Conservation (phyloP, 345 rosid species). For the Eucalyptus dawsonii region DNA sequence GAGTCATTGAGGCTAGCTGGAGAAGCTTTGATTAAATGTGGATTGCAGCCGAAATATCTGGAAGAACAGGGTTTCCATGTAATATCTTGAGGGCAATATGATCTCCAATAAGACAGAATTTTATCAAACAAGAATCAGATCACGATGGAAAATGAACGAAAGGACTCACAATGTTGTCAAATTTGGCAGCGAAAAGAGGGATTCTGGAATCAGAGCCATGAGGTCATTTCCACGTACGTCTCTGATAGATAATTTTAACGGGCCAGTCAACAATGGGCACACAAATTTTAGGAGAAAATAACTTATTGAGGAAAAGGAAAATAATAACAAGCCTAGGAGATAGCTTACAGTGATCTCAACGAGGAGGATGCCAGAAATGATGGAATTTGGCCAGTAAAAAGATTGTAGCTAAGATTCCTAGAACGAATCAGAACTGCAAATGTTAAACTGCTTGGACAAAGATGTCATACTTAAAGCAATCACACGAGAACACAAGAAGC, state of each 20-base stretch:
- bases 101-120: neutral
- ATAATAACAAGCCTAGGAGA: neutral
- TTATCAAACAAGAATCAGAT: neutral
- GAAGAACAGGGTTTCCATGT: neutral
- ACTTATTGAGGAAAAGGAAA: neutral
- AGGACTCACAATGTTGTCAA: conserved; percentile 28
- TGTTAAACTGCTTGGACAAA: neutral
- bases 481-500: neutral
- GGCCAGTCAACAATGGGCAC: neutral
- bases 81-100: neutral
- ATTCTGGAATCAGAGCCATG: conserved; percentile 14
- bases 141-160: neutral
- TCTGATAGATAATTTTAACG: conserved; percentile 17
- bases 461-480: neutral
- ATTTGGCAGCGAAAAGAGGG: conserved; percentile 12
- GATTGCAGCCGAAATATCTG: conserved; percentile 50
- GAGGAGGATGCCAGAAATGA: conserved; percentile 18
- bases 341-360: conserved; percentile 44
- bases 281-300: neutral
- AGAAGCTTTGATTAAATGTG: conserved; percentile 1
- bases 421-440: neutral
- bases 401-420: conserved; percentile 52
- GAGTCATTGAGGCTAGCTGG: conserved; percentile 13
- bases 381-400: conserved; percentile 25
- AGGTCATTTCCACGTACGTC: conserved; percentile 40